phyloP scores from a whole-genome alignment of 2,329 filamentous ascomycete genomes.

The Stagonosporopsis vannaccii region DNA sequence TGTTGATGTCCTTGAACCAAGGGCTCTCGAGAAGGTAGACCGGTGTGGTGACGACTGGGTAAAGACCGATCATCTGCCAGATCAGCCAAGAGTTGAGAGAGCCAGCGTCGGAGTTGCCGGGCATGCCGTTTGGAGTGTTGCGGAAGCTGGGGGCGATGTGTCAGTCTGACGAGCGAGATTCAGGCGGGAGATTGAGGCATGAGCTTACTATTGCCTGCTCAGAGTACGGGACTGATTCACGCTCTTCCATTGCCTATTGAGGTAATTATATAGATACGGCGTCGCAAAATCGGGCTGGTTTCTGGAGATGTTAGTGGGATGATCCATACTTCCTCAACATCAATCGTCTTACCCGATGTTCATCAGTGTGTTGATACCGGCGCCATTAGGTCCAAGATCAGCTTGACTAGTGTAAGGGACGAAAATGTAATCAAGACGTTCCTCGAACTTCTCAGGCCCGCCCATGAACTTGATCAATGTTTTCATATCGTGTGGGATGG shows the following conservation, averaged over 20 bases:
- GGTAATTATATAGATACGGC: constrained; percentile 61
- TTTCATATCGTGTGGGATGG: constrained; percentile 48
- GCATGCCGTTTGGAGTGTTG: constrained; percentile 45
- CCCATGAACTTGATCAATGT: constrained; percentile 50
- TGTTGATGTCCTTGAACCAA: constrained; percentile 59
- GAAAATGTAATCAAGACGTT: constrained; percentile 50
- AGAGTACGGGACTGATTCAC: constrained; percentile 42
- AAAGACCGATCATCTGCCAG: constrained; percentile 57
- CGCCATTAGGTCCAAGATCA: constrained; percentile 45
- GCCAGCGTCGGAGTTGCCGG: constrained; percentile 54
- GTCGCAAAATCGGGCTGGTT: constrained; percentile 73
- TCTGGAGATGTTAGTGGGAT: constrained; percentile 41
- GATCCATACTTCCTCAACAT: not conserved
- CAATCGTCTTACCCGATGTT: constrained; percentile 22
- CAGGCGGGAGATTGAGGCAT: no score
- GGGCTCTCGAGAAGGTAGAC: constrained; percentile 66
- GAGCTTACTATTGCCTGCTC: constrained; percentile 41
- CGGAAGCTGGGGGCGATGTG: constrained; percentile 20
- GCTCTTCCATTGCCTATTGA: constrained; percentile 50
- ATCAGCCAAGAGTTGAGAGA: constrained; percentile 59
- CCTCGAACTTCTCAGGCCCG: constrained; percentile 41
- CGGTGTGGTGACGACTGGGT: constrained; percentile 68
- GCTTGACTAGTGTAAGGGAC: constrained; percentile 41
- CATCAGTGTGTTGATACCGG: constrained; percentile 61
- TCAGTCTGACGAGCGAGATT: not conserved